A percentile compares a stretch with the other conserved stretches of the same genome.
These are phyloP conservation scores for Tetraselmis striata DNA, from an alignment of 139 green algal species.

Conservation along the genomic window DNA sequence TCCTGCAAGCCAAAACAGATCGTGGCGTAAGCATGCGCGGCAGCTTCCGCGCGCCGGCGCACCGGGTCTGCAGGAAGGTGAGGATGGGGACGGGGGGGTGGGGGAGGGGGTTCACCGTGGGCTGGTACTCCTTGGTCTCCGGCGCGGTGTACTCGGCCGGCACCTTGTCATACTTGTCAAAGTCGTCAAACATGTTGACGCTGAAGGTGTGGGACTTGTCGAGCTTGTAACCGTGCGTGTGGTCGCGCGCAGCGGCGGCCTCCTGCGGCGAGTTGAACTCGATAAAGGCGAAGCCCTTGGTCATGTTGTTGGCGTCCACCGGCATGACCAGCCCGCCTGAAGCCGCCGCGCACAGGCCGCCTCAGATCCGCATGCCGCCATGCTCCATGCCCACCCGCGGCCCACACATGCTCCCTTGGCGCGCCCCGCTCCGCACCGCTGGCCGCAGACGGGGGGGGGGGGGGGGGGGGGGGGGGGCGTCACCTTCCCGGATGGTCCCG, in stretches of 20 bases:
- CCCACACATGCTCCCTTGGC: too few relatives aligned
- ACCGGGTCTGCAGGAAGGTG: too few relatives aligned
- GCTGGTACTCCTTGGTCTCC: constrained; percentile 36
- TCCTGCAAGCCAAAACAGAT: constrained; percentile 46
- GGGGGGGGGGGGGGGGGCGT: background rate
- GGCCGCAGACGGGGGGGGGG: background rate
- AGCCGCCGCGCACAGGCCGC: too few relatives aligned
- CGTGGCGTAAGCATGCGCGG: too few relatives aligned
- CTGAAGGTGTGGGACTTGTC: constrained; percentile 95
- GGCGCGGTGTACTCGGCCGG: constrained; percentile 52
- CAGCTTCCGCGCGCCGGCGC: too few relatives aligned
- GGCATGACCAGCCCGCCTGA: constrained; percentile 85
- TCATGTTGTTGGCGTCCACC: constrained; percentile 60
- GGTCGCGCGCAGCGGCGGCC: constrained; percentile 33
- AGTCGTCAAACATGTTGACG: constrained; percentile 89
- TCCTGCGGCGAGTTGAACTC: constrained; percentile 76
- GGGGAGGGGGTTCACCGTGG: constrained; percentile 18
- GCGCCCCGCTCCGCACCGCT: too few relatives aligned
- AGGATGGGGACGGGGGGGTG: too few relatives aligned
- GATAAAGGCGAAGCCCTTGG: constrained; percentile 91
- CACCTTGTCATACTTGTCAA: constrained; percentile 66
- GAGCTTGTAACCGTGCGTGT: constrained; percentile 81
- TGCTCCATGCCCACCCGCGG: too few relatives aligned
- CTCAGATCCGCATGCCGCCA: too few relatives aligned
- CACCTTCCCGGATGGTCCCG: constrained; percentile 58